These are phyloP conservation scores for Calonectria pteridis DNA, from an alignment of 2,329 filamentous ascomycete genomes.

Conservation along the genomic window DNA sequence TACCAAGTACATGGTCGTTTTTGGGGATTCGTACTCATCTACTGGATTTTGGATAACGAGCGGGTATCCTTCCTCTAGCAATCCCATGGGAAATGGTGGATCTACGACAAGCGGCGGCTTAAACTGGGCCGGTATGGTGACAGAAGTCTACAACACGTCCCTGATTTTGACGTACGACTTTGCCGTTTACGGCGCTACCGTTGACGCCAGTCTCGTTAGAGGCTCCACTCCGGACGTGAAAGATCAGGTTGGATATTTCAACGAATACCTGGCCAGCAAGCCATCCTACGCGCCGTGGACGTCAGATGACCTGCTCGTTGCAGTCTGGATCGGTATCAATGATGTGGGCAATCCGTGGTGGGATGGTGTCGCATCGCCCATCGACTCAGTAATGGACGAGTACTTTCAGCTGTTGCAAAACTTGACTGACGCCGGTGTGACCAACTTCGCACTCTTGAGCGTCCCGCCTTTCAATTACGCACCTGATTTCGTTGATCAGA, in stretches of 20 bases:
- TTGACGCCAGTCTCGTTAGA: conserved; percentile 35
- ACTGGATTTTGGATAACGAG: conserved; percentile 35
- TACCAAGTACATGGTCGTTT: conserved; percentile 11
- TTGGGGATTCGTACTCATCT: conserved; percentile 38
- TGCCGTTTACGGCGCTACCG: conserved; percentile 36
- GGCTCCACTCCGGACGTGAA: conserved; percentile 26
- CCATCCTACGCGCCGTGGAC: background rate
- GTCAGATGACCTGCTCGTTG: conserved; percentile 24
- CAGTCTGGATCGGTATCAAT: conserved; percentile 40
- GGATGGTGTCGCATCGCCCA: conserved; percentile 28
- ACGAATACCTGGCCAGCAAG: conserved; percentile 30
- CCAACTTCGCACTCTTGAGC: conserved; percentile 30
- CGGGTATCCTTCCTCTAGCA: conserved; percentile 22
- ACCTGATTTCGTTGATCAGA: background rate
- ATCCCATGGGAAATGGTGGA: conserved; percentile 36
- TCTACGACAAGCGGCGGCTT: conserved; percentile 36
- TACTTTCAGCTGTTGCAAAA: conserved; percentile 35
- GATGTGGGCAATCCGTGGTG: conserved; percentile 38
- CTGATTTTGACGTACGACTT: conserved; percentile 37
- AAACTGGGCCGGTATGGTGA: conserved; percentile 38
- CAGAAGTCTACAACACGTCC: conserved; percentile 30
- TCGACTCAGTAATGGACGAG: conserved; percentile 26
- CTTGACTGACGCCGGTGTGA: conserved; percentile 21
- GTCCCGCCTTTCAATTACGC: conserved; percentile 9
- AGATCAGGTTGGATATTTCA: conserved; percentile 35